These are phyloP conservation scores for Penicillium herquei DNA, from an alignment of 495 filamentous ascomycete species.

Conservation along the genomic window DNA sequence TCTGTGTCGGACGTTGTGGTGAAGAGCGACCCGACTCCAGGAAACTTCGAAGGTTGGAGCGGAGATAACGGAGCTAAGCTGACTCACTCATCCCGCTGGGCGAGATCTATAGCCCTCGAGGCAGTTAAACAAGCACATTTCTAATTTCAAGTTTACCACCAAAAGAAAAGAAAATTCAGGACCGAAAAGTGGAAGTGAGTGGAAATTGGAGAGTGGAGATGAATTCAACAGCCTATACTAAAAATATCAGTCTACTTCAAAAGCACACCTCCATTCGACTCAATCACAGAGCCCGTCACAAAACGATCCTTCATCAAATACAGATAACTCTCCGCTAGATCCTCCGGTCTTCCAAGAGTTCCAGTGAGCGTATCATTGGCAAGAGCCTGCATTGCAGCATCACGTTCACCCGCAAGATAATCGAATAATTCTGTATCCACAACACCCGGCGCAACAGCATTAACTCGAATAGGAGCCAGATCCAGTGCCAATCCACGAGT, in stretches of 20 bases:
- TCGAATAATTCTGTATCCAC: constrained; percentile 53
- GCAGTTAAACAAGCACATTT: background rate
- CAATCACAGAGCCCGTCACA: constrained; percentile 44
- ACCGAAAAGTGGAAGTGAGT: background rate
- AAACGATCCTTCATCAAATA: constrained; percentile 61
- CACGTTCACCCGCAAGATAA: background rate
- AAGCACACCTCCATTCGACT: constrained; percentile 33
- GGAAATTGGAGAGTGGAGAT: too few relatives aligned
- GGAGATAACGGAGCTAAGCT: constrained; percentile 11
- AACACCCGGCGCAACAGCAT: constrained; percentile 55
- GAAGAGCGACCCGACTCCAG: background rate
- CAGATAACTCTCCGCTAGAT: constrained; percentile 66
- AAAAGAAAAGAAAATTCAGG: background rate
- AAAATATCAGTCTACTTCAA: constrained; percentile 1
- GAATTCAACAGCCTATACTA: background rate
- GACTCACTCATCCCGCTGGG: background rate
- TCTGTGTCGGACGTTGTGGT: background rate
- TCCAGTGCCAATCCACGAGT: constrained; percentile 56
- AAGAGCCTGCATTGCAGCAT: constrained; percentile 17
- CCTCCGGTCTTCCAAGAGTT: constrained; percentile 50
- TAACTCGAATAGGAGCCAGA: constrained; percentile 61
- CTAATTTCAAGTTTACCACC: background rate
- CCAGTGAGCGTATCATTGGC: constrained; percentile 36
- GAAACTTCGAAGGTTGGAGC: background rate
- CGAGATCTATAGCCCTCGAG: too few relatives aligned